Evolutionary conservation across 352 stramenopile species (phyloP), one percentile per base, ranked within the genome.

Genomic region (Phytophthora fragariaefolia): DNA sequence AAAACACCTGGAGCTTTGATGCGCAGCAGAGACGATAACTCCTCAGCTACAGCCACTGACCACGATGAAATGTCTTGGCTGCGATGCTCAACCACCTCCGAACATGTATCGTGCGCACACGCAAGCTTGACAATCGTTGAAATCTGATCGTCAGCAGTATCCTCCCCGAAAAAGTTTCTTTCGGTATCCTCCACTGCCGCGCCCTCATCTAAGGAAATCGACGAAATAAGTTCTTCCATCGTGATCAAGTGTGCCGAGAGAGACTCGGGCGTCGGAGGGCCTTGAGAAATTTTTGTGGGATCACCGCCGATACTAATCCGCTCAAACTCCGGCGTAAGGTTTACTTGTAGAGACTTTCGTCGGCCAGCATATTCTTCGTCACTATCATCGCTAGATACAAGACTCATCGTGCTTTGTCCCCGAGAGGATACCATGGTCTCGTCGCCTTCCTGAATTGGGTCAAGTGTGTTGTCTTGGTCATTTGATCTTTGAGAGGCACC

Each of bases 271-370:
- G 34, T 30, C 15, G 54, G 23, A 52, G 43, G 56, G 3, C 18
- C 46, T 32, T 66, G 45, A 7, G 58, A 61, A 15, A 46, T 57
- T 62, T 67, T 20, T 17, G 23, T 71, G 3, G 63, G 59, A 24
- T 62, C 67, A 65, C 13, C 52, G 18, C 43, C 56, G 1, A 69
- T 78, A 2, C 79, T 87, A 28, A 92, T 79, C 20, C 79, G 80
- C 12, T 93, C 82, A 52, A 96, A 95, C 43, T 87, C 77, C 8
- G 74, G 73, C n/a, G 80, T 85, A 24, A 95, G 46, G 43, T 95
- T 96, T 22, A 95, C 79, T 1, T 88, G 74, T 0, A 96, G 52
- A 13, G 84, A 91, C 48, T 87, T 76, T 0, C 82, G 74, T 9
- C 69, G 74, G 20, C 69, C 53, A 23, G 73, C 55, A 58, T 89